Evolutionary conservation across 495 filamentous ascomycete species (phyloP), one percentile per base, ranked within the genome.

Genomic region (Lophiotrema nucula): DNA sequence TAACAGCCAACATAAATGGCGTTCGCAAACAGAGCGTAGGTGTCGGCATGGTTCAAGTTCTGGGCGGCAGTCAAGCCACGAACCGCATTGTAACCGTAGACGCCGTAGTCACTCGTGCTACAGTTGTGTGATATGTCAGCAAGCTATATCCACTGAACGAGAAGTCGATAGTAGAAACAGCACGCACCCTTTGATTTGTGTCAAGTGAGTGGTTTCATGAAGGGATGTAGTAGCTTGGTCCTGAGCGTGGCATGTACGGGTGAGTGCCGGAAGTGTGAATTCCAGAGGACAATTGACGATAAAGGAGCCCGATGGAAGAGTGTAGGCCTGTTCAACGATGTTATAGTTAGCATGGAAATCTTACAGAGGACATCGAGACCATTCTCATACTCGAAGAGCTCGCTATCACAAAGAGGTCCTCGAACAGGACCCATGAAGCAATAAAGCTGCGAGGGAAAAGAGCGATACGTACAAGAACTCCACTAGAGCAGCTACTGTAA

Each of bases 151-250:
- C n/a, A n/a, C n/a, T n/a, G n/a, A n/a, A n/a, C n/a, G n/a, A n/a
- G n/a, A n/a, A n/a, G n/a, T n/a, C n/a, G n/a, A n/a, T n/a, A n/a
- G n/a, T n/a, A n/a, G n/a, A n/a, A n/a, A n/a, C n/a, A n/a, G n/a
- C n/a, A n/a, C n/a, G n/a, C n/a, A n/a, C n/a, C n/a, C 80, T 1
- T 77, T 76, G 11, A 80, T 75, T 26, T 72, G 77, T 4, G 74
- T 79, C 33, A 81, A 72, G 58, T 86, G 83, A 19, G 82, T 84
- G 46, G 78, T 68, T 70, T 86, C 83, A 58, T 86, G 83, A 13
- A 86, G 71, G 18, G 75, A 76, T 3, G 81, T 85, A 22, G 77
- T 81, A 4, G 75, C 73, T 67, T 81, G 79, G 58, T 84, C 81
- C 65, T 85, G 81, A 11, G 61, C 70, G 58, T 83, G 79, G 69